A percentile compares a stretch with the other conserved stretches of the same genome.
Conservation (phyloP, 139 green algal species). For the Asterochloris sp. region DNA sequence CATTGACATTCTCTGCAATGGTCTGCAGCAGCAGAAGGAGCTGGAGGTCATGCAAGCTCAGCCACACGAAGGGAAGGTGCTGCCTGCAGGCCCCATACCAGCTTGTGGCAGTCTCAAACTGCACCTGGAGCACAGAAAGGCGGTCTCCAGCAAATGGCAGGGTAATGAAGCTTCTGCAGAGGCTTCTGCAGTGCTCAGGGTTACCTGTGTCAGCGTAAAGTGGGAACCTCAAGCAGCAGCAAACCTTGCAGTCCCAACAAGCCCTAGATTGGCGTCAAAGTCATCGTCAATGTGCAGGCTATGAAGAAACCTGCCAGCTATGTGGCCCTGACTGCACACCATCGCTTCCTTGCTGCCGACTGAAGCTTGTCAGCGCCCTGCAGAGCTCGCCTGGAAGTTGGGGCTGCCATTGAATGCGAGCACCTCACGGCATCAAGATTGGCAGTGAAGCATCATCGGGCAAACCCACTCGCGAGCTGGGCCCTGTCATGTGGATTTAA, state of each 20-base stretch:
- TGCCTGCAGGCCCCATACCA: not conserved
- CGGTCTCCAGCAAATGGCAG: not conserved
- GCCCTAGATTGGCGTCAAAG: no score
- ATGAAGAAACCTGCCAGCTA: no score
- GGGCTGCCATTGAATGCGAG: slow-evolving; percentile 69
- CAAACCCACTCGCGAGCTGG: slow-evolving; percentile 46
- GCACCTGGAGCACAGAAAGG: not conserved
- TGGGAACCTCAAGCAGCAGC: no score
- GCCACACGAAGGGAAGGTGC: not conserved
- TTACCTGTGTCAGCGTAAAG: no score
- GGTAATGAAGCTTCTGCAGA: not conserved
- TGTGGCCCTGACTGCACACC: no score
- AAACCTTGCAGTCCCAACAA: no score
- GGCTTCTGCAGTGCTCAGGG: not conserved
- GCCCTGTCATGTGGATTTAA: no score
- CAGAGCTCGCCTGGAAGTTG: slow-evolving; percentile 70
- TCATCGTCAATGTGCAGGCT: no score
- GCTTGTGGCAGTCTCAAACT: not conserved
- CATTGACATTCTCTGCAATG: slow-evolving; percentile 72
- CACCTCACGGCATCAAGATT: slow-evolving; percentile 90
- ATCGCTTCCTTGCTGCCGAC: no score
- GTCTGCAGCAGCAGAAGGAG: slow-evolving; percentile 47
- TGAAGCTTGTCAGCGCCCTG: no score
- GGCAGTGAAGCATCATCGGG: slow-evolving; percentile 77
- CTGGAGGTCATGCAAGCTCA: no score